These are phyloP conservation scores for Mesembryanthemum crystallinum DNA, from an alignment of 148 eudicot species.

Conservation along the genomic window DNA sequence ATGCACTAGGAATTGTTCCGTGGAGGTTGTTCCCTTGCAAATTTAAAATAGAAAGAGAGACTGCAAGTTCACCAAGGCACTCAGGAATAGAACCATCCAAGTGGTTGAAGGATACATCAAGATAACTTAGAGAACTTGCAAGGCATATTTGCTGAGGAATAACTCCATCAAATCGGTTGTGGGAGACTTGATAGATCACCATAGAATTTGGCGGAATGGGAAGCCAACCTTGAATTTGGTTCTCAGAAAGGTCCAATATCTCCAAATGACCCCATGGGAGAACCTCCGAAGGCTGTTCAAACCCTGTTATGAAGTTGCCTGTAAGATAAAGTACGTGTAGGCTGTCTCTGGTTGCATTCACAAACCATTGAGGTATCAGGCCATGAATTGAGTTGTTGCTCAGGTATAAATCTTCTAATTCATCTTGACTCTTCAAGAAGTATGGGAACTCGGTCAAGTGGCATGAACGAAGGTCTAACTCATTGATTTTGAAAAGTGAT, in stretches of 20 bases:
- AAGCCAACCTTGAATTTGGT: constrained; percentile 14
- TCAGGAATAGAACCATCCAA: constrained; percentile 33
- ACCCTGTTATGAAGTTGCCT: too few relatives aligned
- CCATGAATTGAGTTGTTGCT: too few relatives aligned
- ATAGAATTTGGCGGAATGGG: constrained; percentile 19
- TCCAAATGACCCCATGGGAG: constrained; percentile 22
- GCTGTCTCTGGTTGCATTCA: constrained; percentile 15
- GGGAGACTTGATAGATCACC: neutral
- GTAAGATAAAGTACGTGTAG: neutral
- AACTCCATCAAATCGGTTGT: constrained; percentile 24
- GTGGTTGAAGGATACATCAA: too few relatives aligned
- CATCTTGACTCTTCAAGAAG: constrained; percentile 11
- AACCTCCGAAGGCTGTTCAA: neutral
- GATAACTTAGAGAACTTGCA: too few relatives aligned
- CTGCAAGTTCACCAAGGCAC: constrained; percentile 26
- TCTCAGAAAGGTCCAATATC: neutral
- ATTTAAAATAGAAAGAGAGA: constrained; percentile 21
- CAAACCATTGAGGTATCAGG: constrained; percentile 26
- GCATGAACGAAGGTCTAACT: constrained; percentile 8
- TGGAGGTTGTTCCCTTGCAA: constrained; percentile 3
- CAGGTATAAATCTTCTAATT: neutral
- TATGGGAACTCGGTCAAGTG: constrained; percentile 23
- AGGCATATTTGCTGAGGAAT: constrained; percentile 29
- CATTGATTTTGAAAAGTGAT: constrained; percentile 3
- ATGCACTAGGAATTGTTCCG: too few relatives aligned